Percentiles rank a stretch among this genome's conserved stretches.
Evolutionary conservation across 225 moss, liverwort and hornwort species (phyloP).

Genomic region (Straminergon stramineum): DNA sequence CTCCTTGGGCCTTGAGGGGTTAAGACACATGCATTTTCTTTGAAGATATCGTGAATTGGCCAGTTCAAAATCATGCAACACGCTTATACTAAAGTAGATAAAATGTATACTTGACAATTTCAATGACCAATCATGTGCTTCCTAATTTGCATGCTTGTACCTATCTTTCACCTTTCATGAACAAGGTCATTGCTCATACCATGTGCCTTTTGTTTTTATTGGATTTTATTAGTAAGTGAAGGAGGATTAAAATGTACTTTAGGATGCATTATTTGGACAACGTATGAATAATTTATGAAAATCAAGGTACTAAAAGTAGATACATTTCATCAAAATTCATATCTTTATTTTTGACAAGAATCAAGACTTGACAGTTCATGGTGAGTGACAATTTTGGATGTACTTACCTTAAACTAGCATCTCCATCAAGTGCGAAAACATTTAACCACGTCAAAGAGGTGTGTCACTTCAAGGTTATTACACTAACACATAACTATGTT

Average conservation of each 20-base stretch:
- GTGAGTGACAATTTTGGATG: neutral
- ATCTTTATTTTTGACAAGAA: neutral
- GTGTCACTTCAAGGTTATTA: constrained; percentile 36
- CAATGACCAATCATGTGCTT: neutral
- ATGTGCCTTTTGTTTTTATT: neutral
- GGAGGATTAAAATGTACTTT: neutral
- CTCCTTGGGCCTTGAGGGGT: no score
- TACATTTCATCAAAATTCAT: neutral
- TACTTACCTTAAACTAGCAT: neutral
- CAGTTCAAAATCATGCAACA: neutral
- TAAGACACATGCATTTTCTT: neutral
- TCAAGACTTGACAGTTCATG: rapidly evolving
- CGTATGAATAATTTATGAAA: neutral
- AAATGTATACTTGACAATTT: neutral
- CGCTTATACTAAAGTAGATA: neutral
- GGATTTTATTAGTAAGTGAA: neutral
- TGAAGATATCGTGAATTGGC: no score
- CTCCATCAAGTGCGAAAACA: neutral
- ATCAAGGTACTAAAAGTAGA: neutral
- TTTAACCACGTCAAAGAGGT: rapidly evolving
- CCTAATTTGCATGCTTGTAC: neutral
- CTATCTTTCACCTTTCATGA: neutral
- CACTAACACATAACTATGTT: neutral
- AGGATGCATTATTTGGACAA: neutral
- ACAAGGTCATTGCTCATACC: neutral